Evolutionary conservation across 176 grass and related monocot species (phyloP).

Genomic region (Puya raimondii): DNA sequence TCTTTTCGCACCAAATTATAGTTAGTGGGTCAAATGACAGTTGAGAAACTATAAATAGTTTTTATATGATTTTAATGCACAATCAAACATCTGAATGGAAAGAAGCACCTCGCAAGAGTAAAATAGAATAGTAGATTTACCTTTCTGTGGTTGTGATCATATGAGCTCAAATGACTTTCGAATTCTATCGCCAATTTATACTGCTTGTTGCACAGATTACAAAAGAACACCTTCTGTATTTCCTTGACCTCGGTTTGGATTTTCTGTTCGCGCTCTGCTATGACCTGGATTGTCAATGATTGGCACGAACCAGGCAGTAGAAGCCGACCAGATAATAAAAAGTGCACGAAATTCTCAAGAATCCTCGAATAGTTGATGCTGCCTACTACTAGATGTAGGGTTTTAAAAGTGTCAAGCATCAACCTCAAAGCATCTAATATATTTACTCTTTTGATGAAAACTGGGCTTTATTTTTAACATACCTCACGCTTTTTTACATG

Average conservation of each 20-base stretch:
- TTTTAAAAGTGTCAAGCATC: conserved; percentile 41
- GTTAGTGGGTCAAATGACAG: no score
- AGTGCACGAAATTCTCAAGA: conserved; percentile 46
- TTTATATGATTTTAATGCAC: neutral
- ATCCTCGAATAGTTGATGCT: conserved; percentile 28
- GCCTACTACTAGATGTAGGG: conserved; percentile 25
- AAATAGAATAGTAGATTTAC: conserved; percentile 27
- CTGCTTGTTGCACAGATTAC: conserved; percentile 85
- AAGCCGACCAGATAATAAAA: conserved; percentile 83
- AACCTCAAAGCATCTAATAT: conserved; percentile 28
- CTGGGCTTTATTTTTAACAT: conserved; percentile 13
- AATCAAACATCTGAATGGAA: neutral
- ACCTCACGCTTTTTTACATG: conserved; percentile 95
- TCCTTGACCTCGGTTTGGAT: conserved; percentile 91
- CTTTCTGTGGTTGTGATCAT: conserved; percentile 98
- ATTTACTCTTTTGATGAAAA: neutral
- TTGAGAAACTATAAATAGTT: no score
- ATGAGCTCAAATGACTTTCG: conserved; percentile 90
- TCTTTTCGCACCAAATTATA: no score
- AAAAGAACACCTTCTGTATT: conserved; percentile 96
- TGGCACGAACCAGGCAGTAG: conserved; percentile 72
- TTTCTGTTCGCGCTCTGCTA: conserved; percentile 96
- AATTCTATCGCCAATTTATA: conserved; percentile 96
- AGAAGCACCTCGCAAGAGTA: neutral
- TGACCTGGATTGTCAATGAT: conserved; percentile 97